phyloP scores from a whole-genome alignment of 352 stramenopile genomes.

The Plasmopara halstedii region DNA sequence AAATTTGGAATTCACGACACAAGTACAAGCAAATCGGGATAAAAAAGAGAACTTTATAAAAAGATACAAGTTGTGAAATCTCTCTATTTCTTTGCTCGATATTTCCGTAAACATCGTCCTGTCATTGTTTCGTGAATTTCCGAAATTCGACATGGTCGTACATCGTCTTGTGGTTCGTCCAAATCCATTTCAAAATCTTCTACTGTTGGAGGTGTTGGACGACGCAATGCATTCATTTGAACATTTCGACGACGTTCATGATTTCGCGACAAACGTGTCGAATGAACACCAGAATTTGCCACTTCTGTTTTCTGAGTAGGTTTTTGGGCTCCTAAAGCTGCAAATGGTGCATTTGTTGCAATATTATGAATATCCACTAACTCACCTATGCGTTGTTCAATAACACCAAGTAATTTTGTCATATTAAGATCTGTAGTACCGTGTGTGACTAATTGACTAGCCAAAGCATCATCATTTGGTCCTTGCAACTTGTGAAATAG shows the following conservation, averaged over 20 bases:
- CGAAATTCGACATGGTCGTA: neutral
- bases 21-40: slow-evolving; percentile 24
- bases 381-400: slow-evolving; percentile 80
- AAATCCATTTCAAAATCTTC: neutral
- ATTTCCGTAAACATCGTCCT: no score
- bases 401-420: slow-evolving; percentile 68
- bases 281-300: slow-evolving; percentile 21
- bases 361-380: slow-evolving; percentile 85
- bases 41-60: neutral
- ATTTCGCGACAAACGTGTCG: slow-evolving; percentile 13
- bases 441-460: slow-evolving; percentile 54
- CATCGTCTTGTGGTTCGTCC: neutral
- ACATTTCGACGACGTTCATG: neutral
- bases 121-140: neutral
- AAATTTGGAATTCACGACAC: slow-evolving; percentile 60
- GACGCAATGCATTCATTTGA: neutral
- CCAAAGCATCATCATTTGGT: slow-evolving; percentile 65
- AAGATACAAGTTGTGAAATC: neutral
- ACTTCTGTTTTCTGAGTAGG: slow-evolving; percentile 26
- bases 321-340: slow-evolving; percentile 16
- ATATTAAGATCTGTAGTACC: slow-evolving; percentile 79
- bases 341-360: slow-evolving; percentile 41
- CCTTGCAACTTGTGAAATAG: slow-evolving; percentile 79
- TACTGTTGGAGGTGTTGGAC: neutral
- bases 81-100: neutral